phyloP scores from a whole-genome alignment of 495 filamentous ascomycete species.

The Neurospora sp. region DNA sequence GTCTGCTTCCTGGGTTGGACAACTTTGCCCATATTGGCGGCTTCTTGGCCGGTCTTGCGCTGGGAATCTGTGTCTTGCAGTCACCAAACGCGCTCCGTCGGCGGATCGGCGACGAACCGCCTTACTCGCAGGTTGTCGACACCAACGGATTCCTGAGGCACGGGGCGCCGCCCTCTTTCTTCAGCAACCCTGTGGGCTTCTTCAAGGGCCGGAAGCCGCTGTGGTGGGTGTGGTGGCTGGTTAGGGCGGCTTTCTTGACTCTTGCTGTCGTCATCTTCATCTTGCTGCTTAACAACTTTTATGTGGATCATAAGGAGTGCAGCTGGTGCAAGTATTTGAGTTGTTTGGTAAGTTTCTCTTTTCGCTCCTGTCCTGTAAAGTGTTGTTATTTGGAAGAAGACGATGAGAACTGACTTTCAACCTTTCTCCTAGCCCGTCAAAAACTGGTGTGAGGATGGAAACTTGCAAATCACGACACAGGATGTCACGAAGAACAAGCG shows the following conservation, averaged over 20 bases:
- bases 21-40: slow-evolving; percentile 97
- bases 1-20: slow-evolving; percentile 84
- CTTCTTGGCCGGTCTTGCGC: slow-evolving; percentile 81
- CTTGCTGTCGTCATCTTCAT: slow-evolving; percentile 73
- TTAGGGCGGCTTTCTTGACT: slow-evolving; percentile 70
- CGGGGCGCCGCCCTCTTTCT: slow-evolving; percentile 44
- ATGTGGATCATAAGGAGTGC: slow-evolving; percentile 64
- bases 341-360: slow-evolving; percentile 62
- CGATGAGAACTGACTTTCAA: slow-evolving; percentile 16
- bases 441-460: slow-evolving; percentile 67
- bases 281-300: slow-evolving; percentile 80
- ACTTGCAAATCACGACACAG: slow-evolving; percentile 21
- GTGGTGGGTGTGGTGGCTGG: slow-evolving; percentile 98
- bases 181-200: slow-evolving; percentile 63
- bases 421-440: slow-evolving; percentile 48
- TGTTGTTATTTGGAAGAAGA: background rate
- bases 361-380: background rate
- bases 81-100: slow-evolving; percentile 73
- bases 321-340: slow-evolving; percentile 89
- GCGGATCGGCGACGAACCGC: slow-evolving; percentile 59
- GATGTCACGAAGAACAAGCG: slow-evolving; percentile 18
- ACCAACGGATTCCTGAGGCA: slow-evolving; percentile 25
- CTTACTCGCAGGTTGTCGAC: slow-evolving; percentile 29
- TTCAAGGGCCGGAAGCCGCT: slow-evolving; percentile 85
- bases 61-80: slow-evolving; percentile 77